Conservation (phyloP, 2,329 filamentous ascomycete genomes). For the Cladophialophora psammophila region DNA sequence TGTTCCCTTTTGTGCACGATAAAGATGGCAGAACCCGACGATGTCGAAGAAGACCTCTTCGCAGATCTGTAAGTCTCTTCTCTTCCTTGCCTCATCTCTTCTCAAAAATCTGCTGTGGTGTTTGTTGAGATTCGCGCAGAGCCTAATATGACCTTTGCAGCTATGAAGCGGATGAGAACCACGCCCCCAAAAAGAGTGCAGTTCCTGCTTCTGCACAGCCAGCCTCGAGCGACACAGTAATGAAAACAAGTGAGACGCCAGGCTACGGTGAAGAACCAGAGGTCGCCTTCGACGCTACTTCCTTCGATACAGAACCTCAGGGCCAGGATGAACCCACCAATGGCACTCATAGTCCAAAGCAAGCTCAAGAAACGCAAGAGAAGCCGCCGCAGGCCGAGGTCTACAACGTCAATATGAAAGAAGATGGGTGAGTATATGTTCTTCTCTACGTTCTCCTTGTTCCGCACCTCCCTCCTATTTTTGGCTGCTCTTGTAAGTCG, state of each 20-base stretch:
- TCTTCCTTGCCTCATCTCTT: conserved; percentile 20
- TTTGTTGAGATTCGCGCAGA: conserved; percentile 2
- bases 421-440: conserved; percentile 80
- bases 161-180: conserved; percentile 71
- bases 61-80: conserved; percentile 79
- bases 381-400: conserved; percentile 31
- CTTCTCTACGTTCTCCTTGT: conserved; percentile 37
- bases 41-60: conserved; percentile 92
- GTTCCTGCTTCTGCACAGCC: conserved; percentile 42
- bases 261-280: conserved; percentile 43
- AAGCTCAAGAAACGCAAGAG: conserved; percentile 47
- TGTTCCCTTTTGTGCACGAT: conserved; percentile 6
- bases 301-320: conserved; percentile 43
- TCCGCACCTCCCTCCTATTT: conserved; percentile 31
- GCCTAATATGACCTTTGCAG: conserved; percentile 48
- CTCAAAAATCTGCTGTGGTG: conserved; percentile 20
- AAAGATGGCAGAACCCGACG: conserved; percentile 59
- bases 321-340: conserved; percentile 41
- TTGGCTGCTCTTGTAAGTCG: conserved; percentile 39
- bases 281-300: conserved; percentile 42
- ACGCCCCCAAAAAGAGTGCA: conserved; percentile 42
- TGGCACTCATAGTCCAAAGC: conserved; percentile 45
- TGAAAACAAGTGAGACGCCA: conserved; percentile 42
- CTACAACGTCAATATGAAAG: conserved; percentile 76
- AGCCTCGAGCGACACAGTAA: conserved; percentile 45